Base-by-base conservation (phyloP, 2,329 filamentous ascomycete species). In the Alternaria novae-zelandiae region DNA sequence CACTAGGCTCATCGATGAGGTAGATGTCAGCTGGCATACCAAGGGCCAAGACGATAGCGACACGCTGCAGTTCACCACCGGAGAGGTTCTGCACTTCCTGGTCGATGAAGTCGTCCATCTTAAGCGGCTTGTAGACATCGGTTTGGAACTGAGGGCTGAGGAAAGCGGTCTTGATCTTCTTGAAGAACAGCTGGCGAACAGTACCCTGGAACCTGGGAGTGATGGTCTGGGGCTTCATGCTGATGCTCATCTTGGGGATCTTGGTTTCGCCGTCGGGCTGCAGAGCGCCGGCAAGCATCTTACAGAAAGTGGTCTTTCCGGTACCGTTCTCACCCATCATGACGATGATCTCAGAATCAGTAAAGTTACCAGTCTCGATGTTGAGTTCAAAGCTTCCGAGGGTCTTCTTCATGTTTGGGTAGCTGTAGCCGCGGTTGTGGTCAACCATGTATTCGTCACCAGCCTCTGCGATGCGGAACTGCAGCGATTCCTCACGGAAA, bases 321-420 rank as follows among this genome's bases (percentile, higher is more conserved):
- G 96, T 99, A 83, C 96, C 96, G 83, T 99, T 99, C 85, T 98
- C 95, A 72, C 96, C 96, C 96, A 99, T 98, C 93, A 99, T 97
- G 82, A 99, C 96, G 61, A 99, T 89, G 73, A 99, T 99, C 80
- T 99, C 96, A 0, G 96, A 99, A 81, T 99, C 95, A 20, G 96
- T 98, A 80, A 99, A 99, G 65, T 90, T 86, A 72, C 96, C 96
- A 23, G 87, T 61, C 50, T 98, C 91, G 70, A 99, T 90, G 61
- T 83, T 87, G 54, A 99, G 88, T 74, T 91, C 89, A 87, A 99
- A 99, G 80, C 87, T 88, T 64, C 94, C 96, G 41, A 98, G 86
- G 0, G 92, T 96, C 88, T 98, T 98, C 81, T 93, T 87, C 94
- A 99, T 97, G 57, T 84, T 84, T 36, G 96, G 95, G 81, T 98